A percentile compares a stretch with the other conserved stretches of the same genome.
phyloP scores from a whole-genome alignment of 371 early-diverging fungal species.

The Zopfochytrium polystomum region DNA sequence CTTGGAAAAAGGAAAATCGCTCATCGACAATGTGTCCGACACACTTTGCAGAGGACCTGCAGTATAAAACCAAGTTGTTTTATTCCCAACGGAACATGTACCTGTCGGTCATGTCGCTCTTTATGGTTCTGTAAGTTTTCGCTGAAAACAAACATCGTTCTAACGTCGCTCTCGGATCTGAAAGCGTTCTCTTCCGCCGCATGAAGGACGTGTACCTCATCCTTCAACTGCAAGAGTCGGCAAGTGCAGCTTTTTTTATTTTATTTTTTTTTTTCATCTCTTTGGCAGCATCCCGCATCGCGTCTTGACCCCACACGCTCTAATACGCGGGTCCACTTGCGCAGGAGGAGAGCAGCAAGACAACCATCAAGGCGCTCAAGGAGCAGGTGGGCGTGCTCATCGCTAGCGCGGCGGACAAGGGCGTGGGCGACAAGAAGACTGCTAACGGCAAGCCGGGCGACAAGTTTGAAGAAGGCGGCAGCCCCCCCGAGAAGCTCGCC shows the following conservation, averaged over 20 bases:
- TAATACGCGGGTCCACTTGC: no score
- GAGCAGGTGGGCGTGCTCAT: constrained; percentile 23
- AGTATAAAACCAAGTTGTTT: constrained; percentile 33
- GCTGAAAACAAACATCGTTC: no score
- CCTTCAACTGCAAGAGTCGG: constrained; percentile 32
- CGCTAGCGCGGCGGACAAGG: constrained; percentile 2
- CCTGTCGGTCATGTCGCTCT: constrained; percentile 37
- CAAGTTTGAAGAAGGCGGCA: constrained; percentile 1
- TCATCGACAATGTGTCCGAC: not conserved
- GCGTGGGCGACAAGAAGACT: constrained; percentile 1
- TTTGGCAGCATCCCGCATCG: not conserved
- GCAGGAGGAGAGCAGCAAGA: constrained; percentile 5
- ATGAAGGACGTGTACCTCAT: constrained; percentile 40
- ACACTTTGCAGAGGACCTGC: constrained; percentile 20
- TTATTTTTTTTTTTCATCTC: not conserved
- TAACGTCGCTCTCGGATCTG: not conserved
- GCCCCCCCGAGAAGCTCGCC: not conserved
- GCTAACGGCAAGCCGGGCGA: not conserved
- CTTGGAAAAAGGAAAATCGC: not conserved
- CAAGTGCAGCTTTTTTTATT: constrained; percentile 2
- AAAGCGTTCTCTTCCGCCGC: constrained; percentile 38
- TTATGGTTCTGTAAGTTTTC: constrained; percentile 37
- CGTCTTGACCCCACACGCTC: not conserved
- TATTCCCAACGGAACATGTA: constrained; percentile 45
- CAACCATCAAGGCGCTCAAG: constrained; percentile 27